phyloP scores from a whole-genome alignment of 768 basidiomycete species.

The Asterophora lycoperdoides region DNA sequence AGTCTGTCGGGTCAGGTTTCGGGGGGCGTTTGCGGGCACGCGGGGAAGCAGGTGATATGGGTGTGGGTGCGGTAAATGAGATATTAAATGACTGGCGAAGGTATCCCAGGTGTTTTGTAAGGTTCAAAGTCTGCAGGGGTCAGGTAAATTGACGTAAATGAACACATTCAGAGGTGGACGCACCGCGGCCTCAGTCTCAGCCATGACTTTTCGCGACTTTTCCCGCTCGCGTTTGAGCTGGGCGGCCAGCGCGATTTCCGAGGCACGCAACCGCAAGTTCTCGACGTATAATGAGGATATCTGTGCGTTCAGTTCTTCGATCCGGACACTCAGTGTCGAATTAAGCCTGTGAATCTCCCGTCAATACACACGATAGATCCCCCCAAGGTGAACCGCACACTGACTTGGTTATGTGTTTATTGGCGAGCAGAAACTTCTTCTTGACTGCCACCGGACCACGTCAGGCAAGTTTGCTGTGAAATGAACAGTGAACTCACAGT shows the following conservation, averaged over 20 bases:
- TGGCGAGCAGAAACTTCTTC: conserved; percentile 88
- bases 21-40: conserved; percentile 46
- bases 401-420: conserved; percentile 89
- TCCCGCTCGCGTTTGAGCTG: conserved; percentile 80
- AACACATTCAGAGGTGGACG: conserved; percentile 15
- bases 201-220: conserved; percentile 66
- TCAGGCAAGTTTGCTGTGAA: conserved; percentile 18
- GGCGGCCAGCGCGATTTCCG: conserved; percentile 69
- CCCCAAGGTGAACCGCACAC: conserved; percentile 17
- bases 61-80: conserved; percentile 24
- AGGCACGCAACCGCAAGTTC: conserved; percentile 77
- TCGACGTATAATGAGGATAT: conserved; percentile 79
- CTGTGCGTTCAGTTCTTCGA: conserved; percentile 81
- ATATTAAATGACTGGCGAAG: conserved; percentile 63
- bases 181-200: conserved; percentile 74
- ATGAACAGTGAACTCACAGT: conserved; percentile 50
- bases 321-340: conserved; percentile 77
- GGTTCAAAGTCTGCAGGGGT: conserved; percentile 42
- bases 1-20: conserved; percentile 34
- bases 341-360: conserved; percentile 53
- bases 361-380: conserved; percentile 1
- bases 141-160: conserved; percentile 13
- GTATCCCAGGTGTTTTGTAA: conserved; percentile 61
- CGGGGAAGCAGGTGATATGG: conserved; percentile 44
- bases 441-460: conserved; percentile 60